A percentile compares a stretch with the other conserved stretches of the same genome.
Conservation (phyloP, 345 rosid genomes). For the Acer yangbiense region DNA sequence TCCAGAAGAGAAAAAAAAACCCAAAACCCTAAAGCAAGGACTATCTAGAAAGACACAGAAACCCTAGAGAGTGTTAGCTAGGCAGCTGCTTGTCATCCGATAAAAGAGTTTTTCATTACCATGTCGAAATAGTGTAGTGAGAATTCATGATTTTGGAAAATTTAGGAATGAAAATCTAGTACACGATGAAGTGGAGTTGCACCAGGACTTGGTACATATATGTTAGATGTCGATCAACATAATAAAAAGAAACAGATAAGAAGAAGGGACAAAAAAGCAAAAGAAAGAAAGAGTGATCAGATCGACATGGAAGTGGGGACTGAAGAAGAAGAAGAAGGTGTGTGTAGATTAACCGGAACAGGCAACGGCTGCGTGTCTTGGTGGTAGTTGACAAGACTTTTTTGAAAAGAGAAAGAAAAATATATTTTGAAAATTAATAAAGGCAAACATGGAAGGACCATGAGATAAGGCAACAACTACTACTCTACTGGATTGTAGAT, state of each 20-base stretch:
- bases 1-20: conserved; percentile 23
- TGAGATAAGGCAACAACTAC: conserved; percentile 43
- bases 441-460: conserved; percentile 36
- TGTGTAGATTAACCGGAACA: conserved; percentile 36
- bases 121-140: conserved; percentile 36
- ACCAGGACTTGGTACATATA: conserved; percentile 33
- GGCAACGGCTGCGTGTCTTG: conserved; percentile 52
- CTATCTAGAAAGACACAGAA: conserved; percentile 20
- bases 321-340: conserved; percentile 5
- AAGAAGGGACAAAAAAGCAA: background rate
- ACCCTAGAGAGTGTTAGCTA: conserved; percentile 38
- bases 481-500: conserved; percentile 10
- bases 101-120: conserved; percentile 6
- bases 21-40: conserved; percentile 45
- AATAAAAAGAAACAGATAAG: conserved; percentile 19
- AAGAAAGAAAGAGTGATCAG: conserved; percentile 5
- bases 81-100: conserved; percentile 21
- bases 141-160: conserved; percentile 24
- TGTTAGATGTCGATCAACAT: conserved; percentile 26
- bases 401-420: conserved; percentile 36
- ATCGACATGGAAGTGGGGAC: conserved; percentile 13
- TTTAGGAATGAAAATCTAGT: conserved; percentile 18
- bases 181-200: conserved; percentile 55
- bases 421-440: conserved; percentile 37
- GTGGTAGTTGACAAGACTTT: conserved; percentile 63